A percentile compares a stretch with the other conserved stretches of the same genome.
phyloP scores from a whole-genome alignment of 2,329 filamentous ascomycete species.

The Coniochaeta pulveracea region DNA sequence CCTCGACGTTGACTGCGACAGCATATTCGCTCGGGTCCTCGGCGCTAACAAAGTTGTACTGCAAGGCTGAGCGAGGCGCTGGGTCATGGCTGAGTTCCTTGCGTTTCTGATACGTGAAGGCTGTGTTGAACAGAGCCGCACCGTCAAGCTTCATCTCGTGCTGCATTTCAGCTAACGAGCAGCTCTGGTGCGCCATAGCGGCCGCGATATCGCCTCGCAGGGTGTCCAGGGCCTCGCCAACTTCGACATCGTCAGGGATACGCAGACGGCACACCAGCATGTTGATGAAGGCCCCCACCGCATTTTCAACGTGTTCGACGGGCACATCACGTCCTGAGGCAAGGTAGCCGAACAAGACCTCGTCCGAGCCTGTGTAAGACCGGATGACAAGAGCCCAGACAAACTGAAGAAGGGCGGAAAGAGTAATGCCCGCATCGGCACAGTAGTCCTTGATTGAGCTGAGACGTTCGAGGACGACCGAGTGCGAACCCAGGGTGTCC shows the following conservation, averaged over 20 bases:
- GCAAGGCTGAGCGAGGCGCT: conserved; percentile 3
- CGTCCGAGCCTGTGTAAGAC: not conserved
- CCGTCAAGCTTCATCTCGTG: conserved; percentile 15
- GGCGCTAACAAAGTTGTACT: conserved; percentile 10
- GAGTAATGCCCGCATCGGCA: conserved; percentile 27
- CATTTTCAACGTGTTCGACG: conserved; percentile 32
- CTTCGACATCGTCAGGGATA: conserved; percentile 18
- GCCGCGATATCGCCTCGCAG: conserved; percentile 33
- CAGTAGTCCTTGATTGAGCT: conserved; percentile 21
- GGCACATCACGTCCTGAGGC: conserved; percentile 40
- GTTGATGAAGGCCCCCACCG: conserved; percentile 41
- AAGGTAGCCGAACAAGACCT: conserved; percentile 34
- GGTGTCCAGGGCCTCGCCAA: conserved; percentile 26
- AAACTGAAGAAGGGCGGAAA: conserved; percentile 37
- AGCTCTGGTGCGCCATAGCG: conserved; percentile 34
- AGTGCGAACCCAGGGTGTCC: conserved; percentile 11
- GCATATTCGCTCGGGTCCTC: conserved; percentile 19
- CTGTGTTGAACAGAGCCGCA: conserved; percentile 18
- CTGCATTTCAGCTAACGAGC: conserved; percentile 35
- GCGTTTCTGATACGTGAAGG: conserved; percentile 19
- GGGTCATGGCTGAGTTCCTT: not conserved
- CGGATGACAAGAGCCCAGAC: conserved; percentile 17
- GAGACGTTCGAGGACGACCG: conserved; percentile 7
- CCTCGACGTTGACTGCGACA: conserved; percentile 18
- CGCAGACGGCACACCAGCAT: conserved; percentile 39